These are phyloP conservation scores for Nymphaea thermarum DNA, from an alignment of 164 flowering plant species.

Conservation along the genomic window DNA sequence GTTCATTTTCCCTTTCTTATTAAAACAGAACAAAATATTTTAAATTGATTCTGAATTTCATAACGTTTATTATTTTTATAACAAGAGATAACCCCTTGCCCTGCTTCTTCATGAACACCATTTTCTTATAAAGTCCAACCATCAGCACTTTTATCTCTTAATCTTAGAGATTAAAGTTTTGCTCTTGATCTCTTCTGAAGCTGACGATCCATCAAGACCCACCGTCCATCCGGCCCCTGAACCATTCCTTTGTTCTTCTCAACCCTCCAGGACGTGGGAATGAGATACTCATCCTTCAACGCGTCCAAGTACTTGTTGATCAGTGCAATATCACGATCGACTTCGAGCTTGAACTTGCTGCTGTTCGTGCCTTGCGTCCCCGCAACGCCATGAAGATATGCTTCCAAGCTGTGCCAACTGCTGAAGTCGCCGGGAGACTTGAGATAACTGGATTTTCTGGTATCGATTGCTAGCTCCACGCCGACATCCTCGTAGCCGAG, in stretches of 20 bases:
- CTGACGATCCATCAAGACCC: constrained; percentile 69
- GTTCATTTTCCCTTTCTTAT: too few relatives aligned
- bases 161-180: neutral
- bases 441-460: constrained; percentile 49
- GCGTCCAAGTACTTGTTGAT: constrained; percentile 45
- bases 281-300: constrained; percentile 49
- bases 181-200: constrained; percentile 1
- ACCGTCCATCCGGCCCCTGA: constrained; percentile 53
- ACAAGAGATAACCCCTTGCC: too few relatives aligned
- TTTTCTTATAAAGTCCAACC: too few relatives aligned
- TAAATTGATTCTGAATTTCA: too few relatives aligned
- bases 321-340: constrained; percentile 46
- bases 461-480: constrained; percentile 44
- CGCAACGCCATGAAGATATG: constrained; percentile 74
- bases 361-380: constrained; percentile 45
- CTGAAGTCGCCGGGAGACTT: constrained; percentile 34
- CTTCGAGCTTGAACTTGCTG: constrained; percentile 34
- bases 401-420: constrained; percentile 62
- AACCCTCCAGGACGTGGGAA: constrained; percentile 58
- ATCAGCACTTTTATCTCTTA: too few relatives aligned
- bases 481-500: constrained; percentile 44
- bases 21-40: too few relatives aligned
- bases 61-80: too few relatives aligned
- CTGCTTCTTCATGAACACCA: too few relatives aligned
- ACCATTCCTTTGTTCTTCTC: constrained; percentile 72